Evolutionary conservation across 2,329 filamentous ascomycete species (phyloP), one percentile per base, ranked within the genome.

Genomic region (Cladosporium colombiae): DNA sequence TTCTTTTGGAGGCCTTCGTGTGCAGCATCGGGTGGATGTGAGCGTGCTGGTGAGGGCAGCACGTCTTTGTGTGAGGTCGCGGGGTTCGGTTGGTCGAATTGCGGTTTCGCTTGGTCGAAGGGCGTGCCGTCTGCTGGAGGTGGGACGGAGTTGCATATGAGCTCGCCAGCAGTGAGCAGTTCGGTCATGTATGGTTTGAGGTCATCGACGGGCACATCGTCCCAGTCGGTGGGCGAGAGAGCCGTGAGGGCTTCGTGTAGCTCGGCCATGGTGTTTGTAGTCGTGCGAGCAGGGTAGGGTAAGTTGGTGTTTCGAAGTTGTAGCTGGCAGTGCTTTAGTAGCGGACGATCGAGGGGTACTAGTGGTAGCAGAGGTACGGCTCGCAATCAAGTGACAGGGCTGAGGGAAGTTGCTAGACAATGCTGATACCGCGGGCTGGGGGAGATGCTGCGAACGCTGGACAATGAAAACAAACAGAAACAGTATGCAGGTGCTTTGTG

Each of bases 101-200:
- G 82, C 49, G 87, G 86, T 13, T 82, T 78, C 6, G 84, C 69
- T 76, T 82, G 66, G 71, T 77, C 66, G 75, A 81, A 74, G 74
- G 78, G 69, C 70, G 75, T 72, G 80, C 81, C 75, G 78, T 79
- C 79, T 8, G 84, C 78, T 3, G 83, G 78, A 13, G 83, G 82
- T 3, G 92, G 92, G 1, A 96, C 85, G 6, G 92, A 94, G 73
- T 93, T 91, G 71, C 91, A 81, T 65, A 96, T 85, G 21, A 89
- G 81, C 72, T 92, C 89, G 23, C 88, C 87, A 67, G 90, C 77
- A n/a, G 77, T 67, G 70, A 84, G 80, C 61, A 77, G 74, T 5
- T 78, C 71, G 40, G 74, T 71, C 55, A 83, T 72, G 69, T 78
- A 84, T 44, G 70, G 65, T 11, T 74, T 62, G 31, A 83, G 79